Base-by-base conservation (phyloP, 169 alveolate species). In the Cryptosporidium ubiquitum region DNA sequence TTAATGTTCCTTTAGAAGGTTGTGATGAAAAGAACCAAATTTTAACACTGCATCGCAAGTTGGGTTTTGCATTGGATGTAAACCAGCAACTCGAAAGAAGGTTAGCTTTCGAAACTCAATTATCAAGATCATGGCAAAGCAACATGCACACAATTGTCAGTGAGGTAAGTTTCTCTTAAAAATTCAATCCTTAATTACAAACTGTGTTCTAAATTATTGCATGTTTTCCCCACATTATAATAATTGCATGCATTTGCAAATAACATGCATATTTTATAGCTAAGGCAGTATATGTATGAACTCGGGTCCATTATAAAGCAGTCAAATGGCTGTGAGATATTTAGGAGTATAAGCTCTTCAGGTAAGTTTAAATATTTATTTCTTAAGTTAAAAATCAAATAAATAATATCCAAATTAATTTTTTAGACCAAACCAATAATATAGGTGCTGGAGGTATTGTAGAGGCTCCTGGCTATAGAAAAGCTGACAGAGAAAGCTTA, bases 121-220 rank as follows among this genome's bases (percentile, higher is more conserved):
- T 92, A 16, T 91, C 95, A 20, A 86, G 95, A 44, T 91, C 93
- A 16, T 92, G 95, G 95, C 95, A 92, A 61, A 84, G 92, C 6
- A 92, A 92, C 52, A 85, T 92, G 60, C 84, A 92, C 42, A 93
- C 95, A 39, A 57, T 92, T 84, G 94, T 91, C 33, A 89, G 94
- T 55, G 95, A 92, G 84, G 95, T 92, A 60, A 68, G 92, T 64
- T 47, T 35, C 7, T 29, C 12, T 16, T 73, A 3, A 20, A 39
- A 35, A 37, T 20, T 42, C n/a, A 39, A 14, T n/a, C 14, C 4
- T 35, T 40, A 18, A 33, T 16, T 33, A 5, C 2, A 26, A 61
- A 61, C 64, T 52, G 5, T 23, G 18, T 64, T 7, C 0, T 26
- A 14, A 37, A 14, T 18, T 4, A n/a, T 29, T 26, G 5, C 71